Percentiles rank a stretch among this genome's conserved stretches.
Evolutionary conservation across 2,329 filamentous ascomycete genomes (phyloP).

Genomic region (Curvularia sp.): DNA sequence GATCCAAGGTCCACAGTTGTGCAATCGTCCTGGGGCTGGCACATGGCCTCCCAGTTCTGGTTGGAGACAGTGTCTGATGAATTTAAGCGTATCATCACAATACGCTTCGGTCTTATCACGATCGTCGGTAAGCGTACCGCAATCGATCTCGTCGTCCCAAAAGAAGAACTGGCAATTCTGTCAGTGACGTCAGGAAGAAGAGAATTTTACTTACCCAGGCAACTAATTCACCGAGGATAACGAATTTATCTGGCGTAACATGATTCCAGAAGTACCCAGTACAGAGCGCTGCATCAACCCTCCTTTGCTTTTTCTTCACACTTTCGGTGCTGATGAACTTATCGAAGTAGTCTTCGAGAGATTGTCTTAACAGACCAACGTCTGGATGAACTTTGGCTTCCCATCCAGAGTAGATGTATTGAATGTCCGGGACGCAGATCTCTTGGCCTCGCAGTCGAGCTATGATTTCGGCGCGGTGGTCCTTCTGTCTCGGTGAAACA

Average conservation of each 20-base stretch:
- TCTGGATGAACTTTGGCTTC: conserved; percentile 7
- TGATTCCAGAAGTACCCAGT: conserved; percentile 14
- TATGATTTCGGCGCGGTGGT: conserved; percentile 12
- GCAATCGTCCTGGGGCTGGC: conserved; percentile 16
- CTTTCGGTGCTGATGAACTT: conserved; percentile 14
- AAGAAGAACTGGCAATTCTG: conserved; percentile 14
- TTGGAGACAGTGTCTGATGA: conserved; percentile 16
- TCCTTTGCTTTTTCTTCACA: conserved; percentile 9
- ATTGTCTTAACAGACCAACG: conserved; percentile 7
- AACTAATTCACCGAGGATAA: conserved; percentile 12
- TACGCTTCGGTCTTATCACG: conserved; percentile 19
- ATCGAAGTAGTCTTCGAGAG: conserved; percentile 12
- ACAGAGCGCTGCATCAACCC: conserved; percentile 16
- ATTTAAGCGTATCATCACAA: conserved; percentile 16
- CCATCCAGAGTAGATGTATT: conserved; percentile 15
- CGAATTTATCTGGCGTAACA: conserved; percentile 11
- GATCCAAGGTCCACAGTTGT: conserved; percentile 18
- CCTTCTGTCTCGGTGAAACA: background rate
- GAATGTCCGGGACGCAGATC: conserved; percentile 14
- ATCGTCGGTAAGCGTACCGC: conserved; percentile 17
- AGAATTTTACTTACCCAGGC: conserved; percentile 6
- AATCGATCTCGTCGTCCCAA: conserved; percentile 23
- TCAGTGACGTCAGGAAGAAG: background rate
- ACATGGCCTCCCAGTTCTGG: conserved; percentile 13
- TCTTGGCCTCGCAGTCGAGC: conserved; percentile 13